Percentiles rank a stretch among this genome's conserved stretches.
Conservation (phyloP, 2,329 filamentous ascomycete species). For the Neofusicoccum sp. region DNA sequence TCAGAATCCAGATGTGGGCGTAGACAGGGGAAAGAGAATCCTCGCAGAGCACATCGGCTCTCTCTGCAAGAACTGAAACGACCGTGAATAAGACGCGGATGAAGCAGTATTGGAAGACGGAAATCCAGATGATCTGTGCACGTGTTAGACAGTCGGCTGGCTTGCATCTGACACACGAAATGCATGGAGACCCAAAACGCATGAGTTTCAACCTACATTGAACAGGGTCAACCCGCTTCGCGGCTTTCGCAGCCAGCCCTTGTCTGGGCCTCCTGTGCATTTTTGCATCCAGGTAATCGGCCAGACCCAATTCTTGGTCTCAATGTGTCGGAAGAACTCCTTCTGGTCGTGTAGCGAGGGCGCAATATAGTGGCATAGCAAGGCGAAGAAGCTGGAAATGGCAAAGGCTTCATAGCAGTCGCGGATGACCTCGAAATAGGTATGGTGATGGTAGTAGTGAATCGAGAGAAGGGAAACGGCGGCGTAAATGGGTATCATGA, state of each 20-base stretch:
- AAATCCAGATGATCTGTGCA: conserved; percentile 67
- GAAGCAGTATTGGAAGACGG: conserved; percentile 83
- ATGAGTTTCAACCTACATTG: conserved; percentile 54
- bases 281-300: conserved; percentile 69
- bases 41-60: conserved; percentile 71
- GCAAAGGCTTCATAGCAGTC: conserved; percentile 90
- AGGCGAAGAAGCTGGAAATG: conserved; percentile 80
- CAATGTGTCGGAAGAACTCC: conserved; percentile 70
- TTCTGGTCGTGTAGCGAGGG: conserved; percentile 78
- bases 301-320: conserved; percentile 71
- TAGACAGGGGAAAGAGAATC: conserved; percentile 74
- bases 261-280: conserved; percentile 65
- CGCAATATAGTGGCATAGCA: conserved; percentile 78
- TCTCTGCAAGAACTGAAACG: conserved; percentile 70
- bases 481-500: conserved; percentile 83
- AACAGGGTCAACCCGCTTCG: conserved; percentile 85
- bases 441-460: conserved; percentile 70
- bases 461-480: conserved; percentile 71
- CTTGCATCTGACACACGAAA: neutral
- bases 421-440: conserved; percentile 78
- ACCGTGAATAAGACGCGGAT: conserved; percentile 77
- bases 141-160: neutral
- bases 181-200: neutral
- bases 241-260: conserved; percentile 69
- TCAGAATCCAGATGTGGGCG: conserved; percentile 78